A percentile compares a stretch with the other conserved stretches of the same genome.
phyloP scores from a whole-genome alignment of 192 early-diverging fungal genomes.

The Mortierella hygrophila region DNA sequence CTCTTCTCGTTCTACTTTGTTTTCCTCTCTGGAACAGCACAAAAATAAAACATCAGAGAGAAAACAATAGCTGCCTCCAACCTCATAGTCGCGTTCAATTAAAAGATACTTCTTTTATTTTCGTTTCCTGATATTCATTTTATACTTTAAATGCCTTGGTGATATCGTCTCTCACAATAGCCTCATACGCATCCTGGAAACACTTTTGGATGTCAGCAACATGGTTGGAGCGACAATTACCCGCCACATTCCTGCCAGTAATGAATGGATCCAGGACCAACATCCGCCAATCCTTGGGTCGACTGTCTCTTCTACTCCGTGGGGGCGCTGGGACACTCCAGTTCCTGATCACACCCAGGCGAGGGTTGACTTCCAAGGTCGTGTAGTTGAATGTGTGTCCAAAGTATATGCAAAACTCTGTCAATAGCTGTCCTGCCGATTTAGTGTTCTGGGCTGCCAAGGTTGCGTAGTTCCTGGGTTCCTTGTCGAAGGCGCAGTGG shows the following conservation, averaged over 20 bases:
- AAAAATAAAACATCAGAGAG: not conserved
- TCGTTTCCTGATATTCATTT: not conserved
- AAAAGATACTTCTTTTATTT: not conserved
- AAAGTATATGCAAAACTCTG: not conserved
- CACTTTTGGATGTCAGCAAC: not conserved
- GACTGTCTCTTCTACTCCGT: not conserved
- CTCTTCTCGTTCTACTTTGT: too few relatives aligned
- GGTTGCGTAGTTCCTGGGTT: not conserved
- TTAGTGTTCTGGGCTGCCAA: not conserved
- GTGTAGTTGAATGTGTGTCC: not conserved
- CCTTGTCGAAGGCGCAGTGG: not conserved
- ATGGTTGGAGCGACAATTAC: not conserved
- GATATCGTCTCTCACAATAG: not conserved
- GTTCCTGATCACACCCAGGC: not conserved
- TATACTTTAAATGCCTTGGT: too few relatives aligned
- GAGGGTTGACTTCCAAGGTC: not conserved
- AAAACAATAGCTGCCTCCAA: not conserved
- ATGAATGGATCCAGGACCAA: constrained; percentile 7
- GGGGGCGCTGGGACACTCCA: not conserved
- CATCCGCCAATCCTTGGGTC: not conserved
- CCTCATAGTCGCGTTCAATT: too few relatives aligned
- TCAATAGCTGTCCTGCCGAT: not conserved
- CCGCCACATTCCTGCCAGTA: not conserved
- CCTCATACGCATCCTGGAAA: not conserved
- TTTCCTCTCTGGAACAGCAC: too few relatives aligned